phyloP scores from a whole-genome alignment of 306 rosid genomes.

The Trichosanthes truncata region DNA sequence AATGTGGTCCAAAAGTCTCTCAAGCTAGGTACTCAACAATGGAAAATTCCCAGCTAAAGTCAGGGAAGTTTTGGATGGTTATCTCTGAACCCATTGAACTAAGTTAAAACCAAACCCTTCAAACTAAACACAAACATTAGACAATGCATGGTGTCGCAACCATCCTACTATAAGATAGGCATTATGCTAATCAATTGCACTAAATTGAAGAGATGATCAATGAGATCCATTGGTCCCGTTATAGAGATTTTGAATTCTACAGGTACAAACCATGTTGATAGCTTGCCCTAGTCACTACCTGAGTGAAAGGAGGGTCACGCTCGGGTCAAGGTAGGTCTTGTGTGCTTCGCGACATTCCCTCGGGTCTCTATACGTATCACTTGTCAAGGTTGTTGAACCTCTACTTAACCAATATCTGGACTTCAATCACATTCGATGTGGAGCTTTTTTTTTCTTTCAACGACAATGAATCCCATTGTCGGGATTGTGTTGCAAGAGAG shows the following conservation, averaged over 20 bases:
- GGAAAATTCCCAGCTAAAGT: background rate
- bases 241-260: background rate
- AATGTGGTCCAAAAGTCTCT: background rate
- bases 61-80: background rate
- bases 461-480: background rate
- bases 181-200: background rate
- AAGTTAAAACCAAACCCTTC: background rate
- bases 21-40: background rate
- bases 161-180: background rate
- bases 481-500: background rate
- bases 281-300: background rate
- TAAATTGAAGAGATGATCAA: background rate
- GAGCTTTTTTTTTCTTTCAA: background rate
- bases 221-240: background rate
- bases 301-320: background rate
- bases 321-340: background rate
- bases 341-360: background rate
- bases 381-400: background rate
- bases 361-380: background rate
- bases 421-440: background rate
- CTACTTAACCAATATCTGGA: background rate
- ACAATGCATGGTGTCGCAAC: background rate
- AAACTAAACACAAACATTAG: background rate
- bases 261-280: background rate
- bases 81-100: background rate